Conservation (phyloP, 2,329 filamentous ascomycete genomes). For the Cladosporium sp. region DNA sequence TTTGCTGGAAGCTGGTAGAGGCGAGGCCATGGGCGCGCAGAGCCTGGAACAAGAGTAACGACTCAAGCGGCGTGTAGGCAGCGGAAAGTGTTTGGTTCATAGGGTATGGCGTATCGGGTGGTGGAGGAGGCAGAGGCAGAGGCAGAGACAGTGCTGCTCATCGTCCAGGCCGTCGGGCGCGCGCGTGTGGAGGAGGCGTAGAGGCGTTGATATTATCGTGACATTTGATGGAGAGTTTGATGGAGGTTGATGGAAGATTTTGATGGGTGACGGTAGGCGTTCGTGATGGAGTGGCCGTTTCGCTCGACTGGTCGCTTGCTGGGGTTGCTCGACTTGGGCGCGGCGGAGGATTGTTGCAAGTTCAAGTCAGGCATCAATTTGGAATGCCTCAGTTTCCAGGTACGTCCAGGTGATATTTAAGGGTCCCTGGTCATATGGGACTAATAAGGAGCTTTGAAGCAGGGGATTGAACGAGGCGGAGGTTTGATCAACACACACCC, state of each 20-base stretch:
- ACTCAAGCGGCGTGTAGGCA: constrained; percentile 75
- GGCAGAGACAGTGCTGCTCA: constrained; percentile 3
- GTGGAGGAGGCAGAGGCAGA: neutral
- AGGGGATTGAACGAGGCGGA: too few species aligned
- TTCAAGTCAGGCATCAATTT: too few species aligned
- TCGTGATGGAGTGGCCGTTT: neutral
- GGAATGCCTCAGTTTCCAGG: too few species aligned
- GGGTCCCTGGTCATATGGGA: too few species aligned
- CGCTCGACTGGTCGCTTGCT: too few species aligned
- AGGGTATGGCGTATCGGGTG: constrained; percentile 11
- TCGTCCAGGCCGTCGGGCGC: neutral
- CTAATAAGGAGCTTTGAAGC: too few species aligned
- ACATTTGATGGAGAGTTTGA: neutral
- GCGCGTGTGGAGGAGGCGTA: neutral
- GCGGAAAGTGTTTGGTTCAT: constrained; percentile 11
- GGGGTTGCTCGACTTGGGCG: too few species aligned
- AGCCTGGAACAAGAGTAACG: constrained; percentile 77
- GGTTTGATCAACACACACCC: too few species aligned
- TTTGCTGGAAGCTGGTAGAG: constrained; percentile 61
- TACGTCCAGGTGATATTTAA: too few species aligned
- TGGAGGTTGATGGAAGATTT: neutral
- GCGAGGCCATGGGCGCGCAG: constrained; percentile 64
- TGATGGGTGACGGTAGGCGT: neutral
- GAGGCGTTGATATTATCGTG: neutral
- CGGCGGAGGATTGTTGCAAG: too few species aligned